Evolutionary conservation across 192 early-diverging fungal genomes (phyloP).

Genomic region (Coemansia sp.): DNA sequence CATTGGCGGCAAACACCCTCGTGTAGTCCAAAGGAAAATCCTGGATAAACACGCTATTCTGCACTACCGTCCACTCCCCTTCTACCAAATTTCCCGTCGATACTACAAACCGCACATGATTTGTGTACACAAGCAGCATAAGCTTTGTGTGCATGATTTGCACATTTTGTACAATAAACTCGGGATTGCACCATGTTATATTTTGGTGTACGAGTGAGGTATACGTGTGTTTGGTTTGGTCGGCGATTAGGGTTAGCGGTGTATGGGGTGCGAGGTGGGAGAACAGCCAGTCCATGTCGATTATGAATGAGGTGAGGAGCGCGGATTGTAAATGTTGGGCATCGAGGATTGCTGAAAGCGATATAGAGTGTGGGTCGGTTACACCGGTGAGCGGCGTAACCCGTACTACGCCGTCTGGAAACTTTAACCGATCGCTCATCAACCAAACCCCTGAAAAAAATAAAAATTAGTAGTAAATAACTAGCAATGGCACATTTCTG

Average conservation of each 20-base stretch:
- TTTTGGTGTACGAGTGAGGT: background rate
- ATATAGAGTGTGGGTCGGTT: background rate
- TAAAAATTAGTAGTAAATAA: background rate
- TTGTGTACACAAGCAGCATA: conserved; percentile 23
- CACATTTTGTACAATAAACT: conserved; percentile 9
- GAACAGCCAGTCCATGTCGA: conserved; percentile 27
- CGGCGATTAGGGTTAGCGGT: conserved; percentile 7
- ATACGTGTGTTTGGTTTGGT: background rate
- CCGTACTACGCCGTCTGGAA: conserved; percentile 18
- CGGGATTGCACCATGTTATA: conserved; percentile 2
- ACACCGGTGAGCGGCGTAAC: conserved; percentile 11
- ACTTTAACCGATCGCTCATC: background rate
- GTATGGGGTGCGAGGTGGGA: conserved; percentile 10
- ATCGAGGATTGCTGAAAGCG: conserved; percentile 15
- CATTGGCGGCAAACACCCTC: conserved; percentile 11
- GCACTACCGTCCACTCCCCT: conserved; percentile 38
- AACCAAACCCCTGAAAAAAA: background rate
- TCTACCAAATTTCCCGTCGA: conserved; percentile 21
- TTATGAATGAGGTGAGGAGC: conserved; percentile 16
- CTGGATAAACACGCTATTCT: conserved; percentile 32
- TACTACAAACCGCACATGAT: conserved; percentile 20
- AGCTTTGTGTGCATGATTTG: conserved; percentile 43
- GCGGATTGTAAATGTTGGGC: conserved; percentile 7
- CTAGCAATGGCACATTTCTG: background rate
- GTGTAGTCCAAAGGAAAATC: conserved; percentile 19